A percentile compares a stretch with the other conserved stretches of the same genome.
phyloP scores from a whole-genome alignment of 2,329 filamentous ascomycete species.

The Zelopaecilomyces penicillatus region DNA sequence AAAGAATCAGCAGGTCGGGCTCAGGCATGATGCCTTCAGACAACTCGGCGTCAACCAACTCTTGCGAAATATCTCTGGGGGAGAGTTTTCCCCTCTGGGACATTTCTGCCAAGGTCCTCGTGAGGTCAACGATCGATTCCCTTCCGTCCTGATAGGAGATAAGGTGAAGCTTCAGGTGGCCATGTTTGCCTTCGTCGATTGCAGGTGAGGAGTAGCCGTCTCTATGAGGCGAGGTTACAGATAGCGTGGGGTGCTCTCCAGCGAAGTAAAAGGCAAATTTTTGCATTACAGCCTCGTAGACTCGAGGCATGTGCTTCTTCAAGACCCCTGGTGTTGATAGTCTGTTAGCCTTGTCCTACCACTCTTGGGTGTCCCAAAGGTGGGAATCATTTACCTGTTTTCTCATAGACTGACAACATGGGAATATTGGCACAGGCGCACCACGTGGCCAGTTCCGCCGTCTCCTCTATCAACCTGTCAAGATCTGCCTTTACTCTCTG shows the following conservation, averaged over 20 bases:
- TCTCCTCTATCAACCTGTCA: slow-evolving; percentile 80
- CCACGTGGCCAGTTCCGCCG: slow-evolving; percentile 88
- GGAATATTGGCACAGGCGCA: slow-evolving; percentile 83
- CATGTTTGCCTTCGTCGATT: slow-evolving; percentile 22
- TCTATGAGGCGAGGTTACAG: slow-evolving; percentile 39
- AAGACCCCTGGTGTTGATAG: slow-evolving; percentile 56
- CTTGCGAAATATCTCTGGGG: slow-evolving; percentile 70
- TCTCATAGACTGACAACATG: slow-evolving; percentile 84
- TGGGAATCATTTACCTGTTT: slow-evolving; percentile 55
- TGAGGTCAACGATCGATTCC: slow-evolving; percentile 90
- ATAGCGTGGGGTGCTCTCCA: slow-evolving; percentile 60
- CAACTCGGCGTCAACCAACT: slow-evolving; percentile 85
- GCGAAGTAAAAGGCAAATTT: slow-evolving; percentile 88
- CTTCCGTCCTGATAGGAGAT: slow-evolving; percentile 83
- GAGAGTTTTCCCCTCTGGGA: slow-evolving; percentile 79
- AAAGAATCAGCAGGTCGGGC: slow-evolving; percentile 82
- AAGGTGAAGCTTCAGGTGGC: slow-evolving; percentile 57
- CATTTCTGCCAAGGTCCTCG: slow-evolving; percentile 91
- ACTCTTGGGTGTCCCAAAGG: not conserved
- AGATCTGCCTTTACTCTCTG: slow-evolving; percentile 63
- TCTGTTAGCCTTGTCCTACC: slow-evolving; percentile 10
- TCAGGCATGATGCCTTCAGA: slow-evolving; percentile 72
- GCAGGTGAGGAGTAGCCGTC: slow-evolving; percentile 24
- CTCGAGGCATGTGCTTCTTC: slow-evolving; percentile 80
- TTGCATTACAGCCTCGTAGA: slow-evolving; percentile 68